These are phyloP conservation scores for Macroventuria anomochaeta DNA, from an alignment of 2,329 filamentous ascomycete genomes.

Conservation along the genomic window DNA sequence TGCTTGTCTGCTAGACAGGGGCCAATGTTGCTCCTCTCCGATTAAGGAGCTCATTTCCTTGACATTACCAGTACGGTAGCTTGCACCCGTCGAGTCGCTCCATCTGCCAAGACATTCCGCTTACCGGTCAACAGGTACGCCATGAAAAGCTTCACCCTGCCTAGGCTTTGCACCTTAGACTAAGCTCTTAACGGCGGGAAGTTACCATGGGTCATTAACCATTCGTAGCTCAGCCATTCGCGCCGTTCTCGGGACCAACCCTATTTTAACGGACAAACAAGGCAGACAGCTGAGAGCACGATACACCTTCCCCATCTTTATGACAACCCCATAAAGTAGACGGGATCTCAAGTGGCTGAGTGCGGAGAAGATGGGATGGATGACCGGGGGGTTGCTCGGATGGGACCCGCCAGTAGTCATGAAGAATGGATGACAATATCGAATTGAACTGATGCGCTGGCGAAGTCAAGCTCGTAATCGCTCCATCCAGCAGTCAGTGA, in stretches of 20 bases:
- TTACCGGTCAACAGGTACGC: neutral
- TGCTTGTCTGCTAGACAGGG: neutral
- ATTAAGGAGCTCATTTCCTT: neutral
- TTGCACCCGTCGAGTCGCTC: neutral
- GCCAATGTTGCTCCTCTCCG: neutral
- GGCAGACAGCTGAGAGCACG: neutral
- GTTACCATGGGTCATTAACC: neutral
- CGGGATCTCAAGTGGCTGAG: neutral
- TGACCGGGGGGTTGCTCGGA: neutral
- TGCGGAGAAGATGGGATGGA: neutral
- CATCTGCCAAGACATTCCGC: neutral
- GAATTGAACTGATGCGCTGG: neutral
- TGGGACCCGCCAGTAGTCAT: neutral
- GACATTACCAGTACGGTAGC: neutral
- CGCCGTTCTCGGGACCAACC: neutral
- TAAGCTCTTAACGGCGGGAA: constrained; percentile 1
- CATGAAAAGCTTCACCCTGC: neutral
- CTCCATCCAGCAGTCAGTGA: neutral
- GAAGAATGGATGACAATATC: neutral
- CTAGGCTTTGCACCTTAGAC: neutral
- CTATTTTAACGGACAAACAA: neutral
- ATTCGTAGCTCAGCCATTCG: neutral
- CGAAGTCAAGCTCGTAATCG: neutral
- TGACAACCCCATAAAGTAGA: too few relatives aligned
- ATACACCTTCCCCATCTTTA: neutral